Percentiles rank a stretch among this genome's conserved stretches.
Conservation (phyloP, 805 yeast genomes). For the Candida sphagnicola region DNA sequence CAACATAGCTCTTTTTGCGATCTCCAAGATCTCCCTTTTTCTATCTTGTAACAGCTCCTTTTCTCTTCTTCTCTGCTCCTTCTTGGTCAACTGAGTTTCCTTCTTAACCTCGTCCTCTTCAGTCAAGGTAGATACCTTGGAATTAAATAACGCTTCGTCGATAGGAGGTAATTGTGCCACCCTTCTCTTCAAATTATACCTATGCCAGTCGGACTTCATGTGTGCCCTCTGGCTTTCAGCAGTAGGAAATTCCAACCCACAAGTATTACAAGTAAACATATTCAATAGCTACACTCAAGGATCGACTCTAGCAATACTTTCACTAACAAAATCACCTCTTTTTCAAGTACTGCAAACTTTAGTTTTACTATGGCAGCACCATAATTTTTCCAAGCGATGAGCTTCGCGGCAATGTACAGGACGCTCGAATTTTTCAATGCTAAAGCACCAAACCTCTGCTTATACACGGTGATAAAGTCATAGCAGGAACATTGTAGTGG, state of each 20-base stretch:
- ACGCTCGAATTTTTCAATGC: background rate
- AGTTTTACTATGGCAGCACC: background rate
- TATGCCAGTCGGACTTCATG: slow-evolving; percentile 98
- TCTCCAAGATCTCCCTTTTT: slow-evolving; percentile 44
- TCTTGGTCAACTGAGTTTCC: slow-evolving; percentile 38
- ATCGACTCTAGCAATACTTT: too few species aligned
- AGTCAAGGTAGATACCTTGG: slow-evolving; percentile 20
- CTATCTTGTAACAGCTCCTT: slow-evolving; percentile 48
- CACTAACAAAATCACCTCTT: too few species aligned
- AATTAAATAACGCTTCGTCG: slow-evolving; percentile 36
- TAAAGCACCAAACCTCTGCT: too few species aligned
- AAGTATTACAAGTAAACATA: slow-evolving; percentile 75
- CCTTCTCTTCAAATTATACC: slow-evolving; percentile 90
- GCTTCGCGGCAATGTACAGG: background rate
- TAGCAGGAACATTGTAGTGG: background rate
- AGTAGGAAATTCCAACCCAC: slow-evolving; percentile 73
- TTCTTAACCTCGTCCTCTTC: slow-evolving; percentile 14
- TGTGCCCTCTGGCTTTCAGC: slow-evolving; percentile 88
- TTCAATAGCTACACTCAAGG: too few species aligned
- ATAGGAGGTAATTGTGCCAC: slow-evolving; percentile 61
- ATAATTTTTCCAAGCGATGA: background rate
- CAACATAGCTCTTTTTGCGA: slow-evolving; percentile 41
- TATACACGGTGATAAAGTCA: too few species aligned
- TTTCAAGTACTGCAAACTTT: background rate
- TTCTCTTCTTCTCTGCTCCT: slow-evolving; percentile 47